Base-by-base conservation (phyloP, 345 rosid genomes). In the Populus deltoides region DNA sequence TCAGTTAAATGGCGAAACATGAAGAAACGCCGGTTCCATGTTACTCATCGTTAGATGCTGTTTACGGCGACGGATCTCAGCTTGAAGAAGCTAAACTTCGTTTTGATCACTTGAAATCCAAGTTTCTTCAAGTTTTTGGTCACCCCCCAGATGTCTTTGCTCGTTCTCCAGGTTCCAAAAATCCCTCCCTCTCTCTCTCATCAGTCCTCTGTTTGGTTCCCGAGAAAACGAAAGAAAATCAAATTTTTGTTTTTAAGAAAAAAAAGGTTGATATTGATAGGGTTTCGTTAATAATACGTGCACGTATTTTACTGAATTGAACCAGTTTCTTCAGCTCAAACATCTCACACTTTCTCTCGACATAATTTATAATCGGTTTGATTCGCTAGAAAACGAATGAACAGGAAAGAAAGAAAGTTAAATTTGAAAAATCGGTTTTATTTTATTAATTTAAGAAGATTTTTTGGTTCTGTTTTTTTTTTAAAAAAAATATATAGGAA, bases 81-180 rank as follows among this genome's bases (percentile, higher is more conserved):
- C 91, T 89, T 17, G 90, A 92, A 67, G 99, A 92, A 86, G 95
- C 98, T 39, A 82, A 86, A 75, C 80, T 84, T 57, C 92, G 99
- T 13, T 97, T 94, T 82, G 91, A 92, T 55, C 78, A 63, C 22
- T 15, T 94, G 78, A 87, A 88, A 69, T 78, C 92, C 8, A 92
- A 90, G 84, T 97, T 94, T 79, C 76, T 82, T 43, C 38, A 89
- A 45, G 79, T 85, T 68, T 97, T 94, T 82, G 93, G 87, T 78
- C 86, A 90, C 66, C 49, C 84, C 61, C 98, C 99, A 18, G 85
- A 94, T 1, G 77, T 87, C 81, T 94, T 83, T 75, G 92, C 99
- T 66, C 95, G 97, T 41, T 90, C 99, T 84, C 98, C 98, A 66
- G 99, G 99, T 92, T 45, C 15, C 13, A 6, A 3, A 1, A 24